Conservation (phyloP, 208 protist species). For the Trypanosoma vivax region DNA sequence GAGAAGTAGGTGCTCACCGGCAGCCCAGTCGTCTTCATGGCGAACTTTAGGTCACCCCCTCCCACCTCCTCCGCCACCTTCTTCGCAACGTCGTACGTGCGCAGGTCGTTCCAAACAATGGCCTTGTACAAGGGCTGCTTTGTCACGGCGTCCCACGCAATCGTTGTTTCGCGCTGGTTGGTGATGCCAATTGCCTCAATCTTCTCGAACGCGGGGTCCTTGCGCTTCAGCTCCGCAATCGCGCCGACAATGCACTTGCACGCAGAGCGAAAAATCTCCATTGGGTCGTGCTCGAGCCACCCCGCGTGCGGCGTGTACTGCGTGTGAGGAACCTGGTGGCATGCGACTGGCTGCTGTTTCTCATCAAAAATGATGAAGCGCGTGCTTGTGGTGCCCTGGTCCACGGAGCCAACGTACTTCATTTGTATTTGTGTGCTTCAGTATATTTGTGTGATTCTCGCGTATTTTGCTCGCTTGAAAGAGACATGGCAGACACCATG, state of each 20-base stretch:
- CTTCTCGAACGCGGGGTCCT: constrained; percentile 33
- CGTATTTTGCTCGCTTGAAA: background rate
- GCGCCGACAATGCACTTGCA: constrained; percentile 71
- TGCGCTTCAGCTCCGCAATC: constrained; percentile 33
- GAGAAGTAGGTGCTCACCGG: constrained; percentile 96
- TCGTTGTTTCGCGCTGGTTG: constrained; percentile 98
- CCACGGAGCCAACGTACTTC: constrained; percentile 84
- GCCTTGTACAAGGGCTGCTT: constrained; percentile 93
- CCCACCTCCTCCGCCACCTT: constrained; percentile 31
- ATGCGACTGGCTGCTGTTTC: constrained; percentile 40
- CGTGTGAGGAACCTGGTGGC: constrained; percentile 73
- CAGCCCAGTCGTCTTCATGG: constrained; percentile 76
- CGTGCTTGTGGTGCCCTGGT: constrained; percentile 94
- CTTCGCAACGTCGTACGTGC: constrained; percentile 56
- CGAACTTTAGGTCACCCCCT: constrained; percentile 38
- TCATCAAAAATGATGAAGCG: constrained; percentile 93
- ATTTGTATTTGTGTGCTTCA: constrained; percentile 16
- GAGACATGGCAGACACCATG: background rate
- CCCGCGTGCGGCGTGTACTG: constrained; percentile 82
- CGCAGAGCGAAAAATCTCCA: constrained; percentile 84
- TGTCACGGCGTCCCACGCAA: constrained; percentile 96
- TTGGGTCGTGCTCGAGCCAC: constrained; percentile 96
- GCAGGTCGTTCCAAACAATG: constrained; percentile 91
- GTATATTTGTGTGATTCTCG: background rate
- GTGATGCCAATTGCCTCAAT: constrained; percentile 93